Evolutionary conservation across 2,329 filamentous ascomycete genomes (phyloP).

Genomic region (Pleurostoma richardsiae): DNA sequence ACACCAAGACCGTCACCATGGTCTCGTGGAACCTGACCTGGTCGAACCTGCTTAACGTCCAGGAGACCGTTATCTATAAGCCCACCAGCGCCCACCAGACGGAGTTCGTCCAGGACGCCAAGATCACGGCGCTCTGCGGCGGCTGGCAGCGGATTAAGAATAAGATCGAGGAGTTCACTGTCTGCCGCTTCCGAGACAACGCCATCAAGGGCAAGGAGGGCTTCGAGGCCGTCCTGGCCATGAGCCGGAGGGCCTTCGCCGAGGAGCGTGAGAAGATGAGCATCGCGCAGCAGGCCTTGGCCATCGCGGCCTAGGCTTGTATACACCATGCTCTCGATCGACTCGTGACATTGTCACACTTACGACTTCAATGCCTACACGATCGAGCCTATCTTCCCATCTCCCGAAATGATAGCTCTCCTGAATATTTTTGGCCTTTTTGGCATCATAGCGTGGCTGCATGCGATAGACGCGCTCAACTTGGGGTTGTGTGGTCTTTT

Average conservation of each 20-base stretch:
- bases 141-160: slow-evolving; percentile 98
- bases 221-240: slow-evolving; percentile 90
- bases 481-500: background rate
- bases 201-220: slow-evolving; percentile 86
- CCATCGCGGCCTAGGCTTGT: slow-evolving; percentile 3
- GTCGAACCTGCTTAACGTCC: slow-evolving; percentile 83
- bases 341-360: too few species aligned
- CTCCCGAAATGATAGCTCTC: too few species aligned
- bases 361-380: too few species aligned
- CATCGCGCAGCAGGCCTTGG: background rate
- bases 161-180: slow-evolving; percentile 87
- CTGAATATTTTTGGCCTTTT: too few species aligned
- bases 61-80: slow-evolving; percentile 86
- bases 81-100: slow-evolving; percentile 60
- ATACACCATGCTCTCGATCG: too few species aligned
- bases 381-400: too few species aligned
- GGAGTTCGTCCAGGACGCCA: slow-evolving; percentile 81
- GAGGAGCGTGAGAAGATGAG: slow-evolving; percentile 60
- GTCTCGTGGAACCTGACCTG: slow-evolving; percentile 92
- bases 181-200: slow-evolving; percentile 88
- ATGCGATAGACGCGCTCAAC: too few species aligned
- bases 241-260: slow-evolving; percentile 86
- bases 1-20: slow-evolving; percentile 85
- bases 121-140: slow-evolving; percentile 90
- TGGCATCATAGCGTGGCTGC: background rate